Evolutionary conservation across 371 early-diverging fungal species (phyloP).

Genomic region (Gilbertella persicaria): DNA sequence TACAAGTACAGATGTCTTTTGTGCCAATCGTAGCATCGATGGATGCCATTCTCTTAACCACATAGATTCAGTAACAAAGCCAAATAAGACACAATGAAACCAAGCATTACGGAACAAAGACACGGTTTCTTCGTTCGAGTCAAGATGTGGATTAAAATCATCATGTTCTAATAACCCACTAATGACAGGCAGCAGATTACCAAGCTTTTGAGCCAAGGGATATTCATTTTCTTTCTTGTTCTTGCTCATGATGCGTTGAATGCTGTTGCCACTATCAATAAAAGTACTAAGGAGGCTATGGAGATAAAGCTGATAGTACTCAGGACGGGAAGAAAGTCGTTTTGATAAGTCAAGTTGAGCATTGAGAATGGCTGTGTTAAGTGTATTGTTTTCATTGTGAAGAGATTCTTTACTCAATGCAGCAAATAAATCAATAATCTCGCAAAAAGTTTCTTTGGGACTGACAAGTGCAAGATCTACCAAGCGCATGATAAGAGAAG

Average conservation of each 20-base stretch:
- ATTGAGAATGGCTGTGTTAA: slow-evolving; percentile 41
- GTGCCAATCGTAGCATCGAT: slow-evolving; percentile 71
- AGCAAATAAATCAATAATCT: slow-evolving; percentile 54
- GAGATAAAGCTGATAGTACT: slow-evolving; percentile 61
- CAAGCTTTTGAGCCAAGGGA: slow-evolving; percentile 62
- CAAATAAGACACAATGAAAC: slow-evolving; percentile 85
- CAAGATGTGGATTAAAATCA: slow-evolving; percentile 65
- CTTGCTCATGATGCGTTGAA: slow-evolving; percentile 53
- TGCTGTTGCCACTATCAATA: slow-evolving; percentile 72
- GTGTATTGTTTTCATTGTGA: slow-evolving; percentile 46
- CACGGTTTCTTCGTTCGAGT: slow-evolving; percentile 64
- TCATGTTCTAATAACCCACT: slow-evolving; percentile 59
- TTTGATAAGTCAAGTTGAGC: slow-evolving; percentile 53
- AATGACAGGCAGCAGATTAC: slow-evolving; percentile 68
- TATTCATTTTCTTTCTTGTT: slow-evolving; percentile 54
- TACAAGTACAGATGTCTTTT: slow-evolving; percentile 84
- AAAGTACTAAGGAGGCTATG: slow-evolving; percentile 59
- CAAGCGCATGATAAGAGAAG: slow-evolving; percentile 55
- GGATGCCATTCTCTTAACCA: slow-evolving; percentile 80
- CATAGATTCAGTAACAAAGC: slow-evolving; percentile 74
- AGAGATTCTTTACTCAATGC: slow-evolving; percentile 50
- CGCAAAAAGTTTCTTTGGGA: slow-evolving; percentile 48
- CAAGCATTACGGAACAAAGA: slow-evolving; percentile 85
- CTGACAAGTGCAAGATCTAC: slow-evolving; percentile 66
- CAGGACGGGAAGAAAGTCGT: slow-evolving; percentile 53